Evolutionary conservation across 306 rosid species (phyloP), one percentile per base, ranked within the genome.

Genomic region (Dalbergia cochinchinensis): DNA sequence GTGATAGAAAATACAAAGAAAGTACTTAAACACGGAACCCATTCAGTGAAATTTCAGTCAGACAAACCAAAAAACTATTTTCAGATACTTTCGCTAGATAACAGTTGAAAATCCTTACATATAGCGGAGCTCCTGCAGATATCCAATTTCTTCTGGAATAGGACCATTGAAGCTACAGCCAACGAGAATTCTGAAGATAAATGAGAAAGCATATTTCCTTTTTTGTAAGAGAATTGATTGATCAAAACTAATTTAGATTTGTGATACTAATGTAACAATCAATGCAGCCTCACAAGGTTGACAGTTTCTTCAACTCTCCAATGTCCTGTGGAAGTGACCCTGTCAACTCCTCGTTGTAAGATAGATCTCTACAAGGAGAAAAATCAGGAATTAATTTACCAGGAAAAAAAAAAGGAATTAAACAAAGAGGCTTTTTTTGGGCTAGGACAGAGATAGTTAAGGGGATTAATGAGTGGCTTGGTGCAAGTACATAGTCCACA

Each of bases 141-240:
- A 54, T 77, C 96, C 96, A 68, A 91, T 69, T 48, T 66, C 69
- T 26, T 79, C 89, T 3, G 93, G 96, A 84, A 91, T 89, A 37
- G 44, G 74, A 26, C 96, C 96, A 26, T 4, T 71, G 84, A 91
- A 91, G 67, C 83, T 45, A 65, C 96, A 91, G n/a, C 86, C 89
- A 61, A 87, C 86, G 41, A 91, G 84, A 72, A 86, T 85, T 85
- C 93, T 91, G 82, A 57, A 74, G 7, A 66, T 31, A 86, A 58
- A 81, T 33, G 73, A 75, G 14, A 65, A 61, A 48, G 19, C 12
- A 73, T 51, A 37, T 39, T 44, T 5, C 3, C 31, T 26, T 26
- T 26, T 66, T 39, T 51, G 45, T 84, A 42, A 84, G 84, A 84
- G 84, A 64, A 74, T 33, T 53, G 11, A 41, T 57, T 19, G 4